Base-by-base conservation (phyloP, 352 stramenopile species). In the Phytophthora podocarpi region DNA sequence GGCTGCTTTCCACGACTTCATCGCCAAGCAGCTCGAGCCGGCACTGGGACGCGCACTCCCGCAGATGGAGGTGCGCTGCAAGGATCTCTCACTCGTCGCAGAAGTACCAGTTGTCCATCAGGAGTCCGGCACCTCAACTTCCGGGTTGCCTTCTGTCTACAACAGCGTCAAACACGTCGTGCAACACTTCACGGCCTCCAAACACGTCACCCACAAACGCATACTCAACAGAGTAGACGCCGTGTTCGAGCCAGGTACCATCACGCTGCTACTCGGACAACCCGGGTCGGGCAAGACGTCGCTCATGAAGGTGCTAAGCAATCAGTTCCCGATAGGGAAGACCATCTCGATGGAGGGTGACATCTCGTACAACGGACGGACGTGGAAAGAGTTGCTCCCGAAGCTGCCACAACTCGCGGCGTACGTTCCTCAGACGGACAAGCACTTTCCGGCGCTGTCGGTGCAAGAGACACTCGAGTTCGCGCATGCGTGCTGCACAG, bases 61-160 rank as follows among this genome's bases (percentile, higher is more conserved):
- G 7, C 64, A 77, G 39, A 68, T 78, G 40, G 69, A 80, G 34
- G 67, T 81, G 40, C 70, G 70, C 13, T 74, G 68, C 57, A 74
- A 65, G 18, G 34, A 82, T 21, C 31, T 82, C 3, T 73, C 72
- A 2, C 37, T 77, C 21, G 7, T 62, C 13, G 72, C 72, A n/a
- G 63, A 78, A 12, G 59, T 73, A 7, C 34, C 63, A 0, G 58
- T 62, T 15, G 45, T 64, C 18, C n/a, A 67, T 42, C 35, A 61
- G 35, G n/a, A 41, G 16, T 50, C 57, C 4, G 34, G 11, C 12
- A 31, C 28, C 18, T 10, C 43, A 1, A 63, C 48, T 4, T 47
- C 42, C 2, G 59, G 58, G 8, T 35, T 84, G 11, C 72, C 71
- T 1, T 78, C 64, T 18, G 59, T 81, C 31, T 62, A 62, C 43